Conservation (phyloP, 2,329 filamentous ascomycete species). For the Talaromyces sp. region DNA sequence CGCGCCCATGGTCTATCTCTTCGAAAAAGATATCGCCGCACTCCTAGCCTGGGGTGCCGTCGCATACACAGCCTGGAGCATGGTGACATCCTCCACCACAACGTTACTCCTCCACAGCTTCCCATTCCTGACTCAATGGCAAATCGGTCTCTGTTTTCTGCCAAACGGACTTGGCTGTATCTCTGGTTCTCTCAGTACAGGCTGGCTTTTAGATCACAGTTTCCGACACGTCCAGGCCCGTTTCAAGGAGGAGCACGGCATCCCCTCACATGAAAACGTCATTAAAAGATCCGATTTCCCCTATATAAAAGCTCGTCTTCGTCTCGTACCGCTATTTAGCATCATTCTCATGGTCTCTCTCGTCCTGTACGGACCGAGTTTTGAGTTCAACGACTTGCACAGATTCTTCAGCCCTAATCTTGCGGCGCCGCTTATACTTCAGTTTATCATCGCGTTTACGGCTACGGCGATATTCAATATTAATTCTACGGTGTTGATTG, state of each 20-base stretch:
- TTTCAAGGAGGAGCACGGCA: slow-evolving; percentile 4
- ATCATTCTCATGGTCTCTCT: not conserved
- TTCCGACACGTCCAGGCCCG: not conserved
- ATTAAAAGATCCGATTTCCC: not conserved
- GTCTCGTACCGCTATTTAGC: slow-evolving; percentile 6
- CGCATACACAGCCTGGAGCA: slow-evolving; percentile 31
- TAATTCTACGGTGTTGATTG: slow-evolving; percentile 10
- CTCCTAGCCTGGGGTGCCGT: slow-evolving; percentile 33
- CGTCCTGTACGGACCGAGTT: slow-evolving; percentile 14
- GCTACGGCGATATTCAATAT: slow-evolving; percentile 14
- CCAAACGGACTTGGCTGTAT: slow-evolving; percentile 28
- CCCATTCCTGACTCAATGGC: slow-evolving; percentile 24
- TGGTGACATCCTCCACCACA: slow-evolving; percentile 37
- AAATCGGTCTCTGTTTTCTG: slow-evolving; percentile 24
- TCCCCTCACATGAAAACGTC: not conserved
- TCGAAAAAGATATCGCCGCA: slow-evolving; percentile 32
- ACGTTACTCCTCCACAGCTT: slow-evolving; percentile 32
- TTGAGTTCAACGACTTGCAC: slow-evolving; percentile 8
- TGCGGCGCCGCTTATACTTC: slow-evolving; percentile 2
- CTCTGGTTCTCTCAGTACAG: slow-evolving; percentile 14
- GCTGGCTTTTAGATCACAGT: slow-evolving; percentile 4
- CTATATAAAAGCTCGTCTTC: slow-evolving; percentile 7
- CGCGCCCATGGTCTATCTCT: slow-evolving; percentile 3
- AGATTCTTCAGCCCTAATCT: slow-evolving; percentile 7
- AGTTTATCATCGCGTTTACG: slow-evolving; percentile 12